phyloP scores from a whole-genome alignment of 176 grass and related monocot genomes.

The Tillandsia leiboldiana region DNA sequence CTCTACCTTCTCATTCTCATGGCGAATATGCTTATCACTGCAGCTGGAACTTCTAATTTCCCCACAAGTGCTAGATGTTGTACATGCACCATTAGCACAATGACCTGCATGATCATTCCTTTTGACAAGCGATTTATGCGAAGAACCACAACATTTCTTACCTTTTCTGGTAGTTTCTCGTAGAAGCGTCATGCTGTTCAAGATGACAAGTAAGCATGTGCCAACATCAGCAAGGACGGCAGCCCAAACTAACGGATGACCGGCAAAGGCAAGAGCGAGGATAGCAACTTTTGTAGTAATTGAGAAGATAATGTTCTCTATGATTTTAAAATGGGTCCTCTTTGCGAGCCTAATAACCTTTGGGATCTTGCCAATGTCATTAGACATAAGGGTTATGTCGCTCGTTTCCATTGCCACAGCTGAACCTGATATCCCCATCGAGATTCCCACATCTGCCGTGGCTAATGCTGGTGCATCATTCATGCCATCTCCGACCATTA shows the following conservation, averaged over 20 bases:
- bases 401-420: constrained; percentile 89
- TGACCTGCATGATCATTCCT: constrained; percentile 19
- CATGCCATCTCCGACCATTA: constrained; percentile 97
- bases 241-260: constrained; percentile 83
- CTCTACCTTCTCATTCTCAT: constrained; percentile 26
- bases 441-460: constrained; percentile 76
- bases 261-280: constrained; percentile 50
- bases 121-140: constrained; percentile 25
- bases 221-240: constrained; percentile 96
- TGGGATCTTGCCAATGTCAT: constrained; percentile 79
- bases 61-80: constrained; percentile 17
- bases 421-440: constrained; percentile 95
- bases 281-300: constrained; percentile 62
- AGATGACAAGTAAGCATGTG: constrained; percentile 90
- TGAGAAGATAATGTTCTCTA: constrained; percentile 72
- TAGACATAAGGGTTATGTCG: constrained; percentile 93
- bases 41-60: constrained; percentile 14
- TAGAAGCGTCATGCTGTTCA: constrained; percentile 84
- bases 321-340: constrained; percentile 56
- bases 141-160: constrained; percentile 43
- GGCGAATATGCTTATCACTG: constrained; percentile 15
- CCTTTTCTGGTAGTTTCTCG: constrained; percentile 29
- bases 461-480: constrained; percentile 93
- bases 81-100: constrained; percentile 26
- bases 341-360: constrained; percentile 54